Evolutionary conservation across 1,284 basidiomycete species (phyloP), one percentile per base, ranked within the genome.

Genomic region (Wallemia mellicola): DNA sequence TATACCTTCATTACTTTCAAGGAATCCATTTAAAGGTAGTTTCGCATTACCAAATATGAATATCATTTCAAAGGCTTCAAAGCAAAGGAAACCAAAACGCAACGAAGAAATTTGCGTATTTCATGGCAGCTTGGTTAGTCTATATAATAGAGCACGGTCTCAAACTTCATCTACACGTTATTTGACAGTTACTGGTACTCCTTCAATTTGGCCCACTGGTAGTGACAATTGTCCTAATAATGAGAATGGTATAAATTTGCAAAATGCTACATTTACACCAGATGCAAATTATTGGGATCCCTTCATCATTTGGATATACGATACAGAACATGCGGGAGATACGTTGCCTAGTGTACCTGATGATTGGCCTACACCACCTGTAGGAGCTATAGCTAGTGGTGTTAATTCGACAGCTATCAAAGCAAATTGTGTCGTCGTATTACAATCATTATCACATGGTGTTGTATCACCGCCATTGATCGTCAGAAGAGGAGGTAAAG

Each of bases 141-240:
- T 95, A 58, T 96, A 92, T 77, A 91, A 95, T 69, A 82, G 92
- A 22, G 73, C 92, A 63, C 80, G 88, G 60, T 88, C 88, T 0
- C 91, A 88, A 72, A 88, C 83, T 1, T 84, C 85, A n/a, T 87
- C 84, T 2, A 95, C 92, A 11, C 87, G 91, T 65, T 95, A 92
- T 65, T 81, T 96, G 60, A 89, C 87, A 63, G 88, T 95, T 2
- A 86, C 86, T 24, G 85, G 86, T 24, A 86, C 89, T 24, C 81
- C 83, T 9, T 82, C 86, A 1, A 83, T 83, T 0, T 85, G 62
- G 81, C 85, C 69, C 78, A 77, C 65, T 77, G 83, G 73, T 76
- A 62, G 55, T 76, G 82, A 60, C 74, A 79, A 3, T 76, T 75
- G 30, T 83, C 82, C 24, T 17, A 59, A 24, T 62, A 64, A 5